Percentiles rank a stretch among this genome's conserved stretches.
phyloP scores from a whole-genome alignment of 2,329 filamentous ascomycete species.

The Colletotrichum siamense region DNA sequence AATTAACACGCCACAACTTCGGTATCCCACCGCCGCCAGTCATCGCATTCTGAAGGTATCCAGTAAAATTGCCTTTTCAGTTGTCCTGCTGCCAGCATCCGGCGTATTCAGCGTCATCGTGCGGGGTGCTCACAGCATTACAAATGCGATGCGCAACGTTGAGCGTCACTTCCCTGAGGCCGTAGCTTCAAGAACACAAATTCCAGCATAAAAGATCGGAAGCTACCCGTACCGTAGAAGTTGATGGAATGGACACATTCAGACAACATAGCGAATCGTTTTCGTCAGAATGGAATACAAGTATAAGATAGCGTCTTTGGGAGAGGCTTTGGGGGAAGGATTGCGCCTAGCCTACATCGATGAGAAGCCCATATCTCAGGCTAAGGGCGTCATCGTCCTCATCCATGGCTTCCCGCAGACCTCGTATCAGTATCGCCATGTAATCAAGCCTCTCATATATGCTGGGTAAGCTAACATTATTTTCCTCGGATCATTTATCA shows the following conservation, averaged over 20 bases:
- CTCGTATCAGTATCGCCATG: conserved; percentile 47
- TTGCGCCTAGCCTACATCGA: neutral
- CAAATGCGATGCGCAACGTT: neutral
- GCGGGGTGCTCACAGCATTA: neutral
- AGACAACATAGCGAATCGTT: neutral
- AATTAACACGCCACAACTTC: neutral
- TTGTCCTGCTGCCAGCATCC: neutral
- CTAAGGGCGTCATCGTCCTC: conserved; percentile 42
- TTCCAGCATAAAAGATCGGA: neutral
- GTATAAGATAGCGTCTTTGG: neutral
- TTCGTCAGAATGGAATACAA: neutral
- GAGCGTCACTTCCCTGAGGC: neutral
- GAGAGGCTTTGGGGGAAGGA: neutral
- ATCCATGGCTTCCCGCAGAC: conserved; percentile 55
- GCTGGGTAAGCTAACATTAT: conserved; percentile 30
- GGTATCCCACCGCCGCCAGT: neutral
- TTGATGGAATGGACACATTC: neutral
- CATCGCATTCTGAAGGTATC: neutral
- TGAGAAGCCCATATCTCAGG: neutral
- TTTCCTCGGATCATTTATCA: neutral
- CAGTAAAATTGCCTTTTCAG: neutral
- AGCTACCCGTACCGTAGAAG: neutral
- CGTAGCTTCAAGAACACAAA: neutral
- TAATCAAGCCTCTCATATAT: conserved; percentile 38
- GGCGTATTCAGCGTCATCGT: neutral